Base-by-base conservation (phyloP, 805 yeast species). In the Candida ovalis region DNA sequence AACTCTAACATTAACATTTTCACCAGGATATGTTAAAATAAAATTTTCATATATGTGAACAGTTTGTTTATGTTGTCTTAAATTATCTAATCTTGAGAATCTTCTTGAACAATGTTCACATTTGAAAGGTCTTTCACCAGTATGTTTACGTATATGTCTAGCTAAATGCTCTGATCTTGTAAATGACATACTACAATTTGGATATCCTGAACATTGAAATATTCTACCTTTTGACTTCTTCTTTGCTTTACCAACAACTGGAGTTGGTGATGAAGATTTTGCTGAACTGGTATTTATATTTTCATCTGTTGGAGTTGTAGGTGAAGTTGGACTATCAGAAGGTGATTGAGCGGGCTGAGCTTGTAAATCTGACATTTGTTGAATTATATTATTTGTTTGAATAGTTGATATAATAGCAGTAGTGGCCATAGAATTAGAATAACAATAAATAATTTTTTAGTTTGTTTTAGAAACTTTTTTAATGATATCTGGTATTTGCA, bases 141-240 rank as follows among this genome's bases (percentile, higher is more conserved):
- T 91, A 64, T 90, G 97, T 59, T 90, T 91, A 49, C 97, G 72
- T 46, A 91, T 85, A 69, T 90, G 97, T 50, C 97, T 75, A 1
- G 96, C 96, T 56, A 90, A 75, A 67, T 91, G 97, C 64, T 91
- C 97, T 8, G 94, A 84, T 43, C 97, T 74, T 2, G 96, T 87
- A 67, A 90, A 90, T 6, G 91, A 78, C 96, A 91, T 90, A 48
- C 72, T 73, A 67, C 97, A 90, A 55, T 85, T 90, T 19, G 88
- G 88, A 62, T 78, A 91, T 2, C 96, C 96, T 1, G 85, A 72
- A 67, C 97, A 90, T 61, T 82, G 90, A 68, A 90, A 90, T 21
- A 86, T 77, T 51, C 88, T 68, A 13, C 85, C 85, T 53, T 81
- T 82, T 13, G 72, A 57, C 54, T 76, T 80, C 57, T 68, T 64